Evolutionary conservation across 257 asterid species (phyloP).

Genomic region (Primulina tabacum): DNA sequence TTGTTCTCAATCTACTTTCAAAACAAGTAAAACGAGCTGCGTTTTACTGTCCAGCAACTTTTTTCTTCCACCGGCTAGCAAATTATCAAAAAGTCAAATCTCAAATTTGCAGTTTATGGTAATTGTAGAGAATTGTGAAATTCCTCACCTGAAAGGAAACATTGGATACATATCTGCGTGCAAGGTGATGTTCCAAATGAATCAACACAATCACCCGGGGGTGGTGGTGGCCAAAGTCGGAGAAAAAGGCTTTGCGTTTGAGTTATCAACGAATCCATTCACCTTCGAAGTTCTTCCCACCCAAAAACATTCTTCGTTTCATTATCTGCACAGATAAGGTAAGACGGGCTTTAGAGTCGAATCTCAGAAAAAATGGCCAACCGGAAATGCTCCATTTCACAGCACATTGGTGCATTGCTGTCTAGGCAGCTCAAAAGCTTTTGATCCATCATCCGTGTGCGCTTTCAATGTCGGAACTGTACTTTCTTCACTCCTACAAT

Average conservation of each 20-base stretch:
- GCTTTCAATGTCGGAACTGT: constrained; percentile 23
- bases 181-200: background rate
- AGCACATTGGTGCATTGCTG: background rate
- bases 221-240: background rate
- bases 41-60: background rate
- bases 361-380: background rate
- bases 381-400: background rate
- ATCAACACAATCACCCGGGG: background rate
- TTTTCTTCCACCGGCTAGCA: no score
- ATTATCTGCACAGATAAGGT: constrained; percentile 1
- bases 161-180: background rate
- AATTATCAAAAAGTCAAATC: no score
- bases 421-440: background rate
- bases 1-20: background rate
- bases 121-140: background rate
- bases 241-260: background rate
- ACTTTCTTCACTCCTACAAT: constrained; percentile 34
- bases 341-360: background rate
- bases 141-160: background rate
- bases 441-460: background rate
- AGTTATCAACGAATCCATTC: background rate
- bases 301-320: background rate
- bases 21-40: background rate
- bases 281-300: background rate
- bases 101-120: no score